These are phyloP conservation scores for Oryza punctata DNA, from an alignment of 176 grass and related monocot species.

Conservation along the genomic window DNA sequence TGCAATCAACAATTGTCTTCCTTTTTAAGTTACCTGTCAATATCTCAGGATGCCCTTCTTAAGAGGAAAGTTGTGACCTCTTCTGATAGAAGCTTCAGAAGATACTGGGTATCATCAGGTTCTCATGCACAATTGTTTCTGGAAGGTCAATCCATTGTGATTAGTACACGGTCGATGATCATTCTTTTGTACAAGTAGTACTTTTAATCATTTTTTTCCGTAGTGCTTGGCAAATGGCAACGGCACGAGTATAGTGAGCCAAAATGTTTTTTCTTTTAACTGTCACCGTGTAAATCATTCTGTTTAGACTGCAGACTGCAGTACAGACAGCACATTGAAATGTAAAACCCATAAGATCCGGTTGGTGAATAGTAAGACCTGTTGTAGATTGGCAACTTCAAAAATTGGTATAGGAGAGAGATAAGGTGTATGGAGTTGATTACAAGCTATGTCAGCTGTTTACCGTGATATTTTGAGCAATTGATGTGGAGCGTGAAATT, in stretches of 20 bases:
- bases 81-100: conserved; percentile 6
- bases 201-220: conserved; percentile 12
- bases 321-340: neutral
- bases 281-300: neutral
- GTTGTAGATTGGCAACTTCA: neutral
- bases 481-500: too few relatives aligned
- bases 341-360: too few relatives aligned
- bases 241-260: conserved; percentile 1
- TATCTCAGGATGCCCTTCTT: neutral
- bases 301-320: neutral
- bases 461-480: neutral
- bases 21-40: conserved; percentile 23
- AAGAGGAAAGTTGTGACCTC: conserved; percentile 4
- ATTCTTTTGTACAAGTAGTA: conserved; percentile 40
- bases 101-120: neutral
- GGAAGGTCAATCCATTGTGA: neutral
- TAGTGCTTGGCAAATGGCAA: conserved; percentile 11
- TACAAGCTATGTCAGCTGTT: neutral
- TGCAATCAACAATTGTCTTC: neutral
- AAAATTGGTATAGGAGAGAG: neutral
- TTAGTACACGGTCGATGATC: neutral
- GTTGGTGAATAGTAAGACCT: neutral
- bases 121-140: neutral
- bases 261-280: neutral
- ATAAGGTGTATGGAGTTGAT: neutral